Conservation (phyloP, 2,329 filamentous ascomycete species). For the Botrytis galanthina region DNA sequence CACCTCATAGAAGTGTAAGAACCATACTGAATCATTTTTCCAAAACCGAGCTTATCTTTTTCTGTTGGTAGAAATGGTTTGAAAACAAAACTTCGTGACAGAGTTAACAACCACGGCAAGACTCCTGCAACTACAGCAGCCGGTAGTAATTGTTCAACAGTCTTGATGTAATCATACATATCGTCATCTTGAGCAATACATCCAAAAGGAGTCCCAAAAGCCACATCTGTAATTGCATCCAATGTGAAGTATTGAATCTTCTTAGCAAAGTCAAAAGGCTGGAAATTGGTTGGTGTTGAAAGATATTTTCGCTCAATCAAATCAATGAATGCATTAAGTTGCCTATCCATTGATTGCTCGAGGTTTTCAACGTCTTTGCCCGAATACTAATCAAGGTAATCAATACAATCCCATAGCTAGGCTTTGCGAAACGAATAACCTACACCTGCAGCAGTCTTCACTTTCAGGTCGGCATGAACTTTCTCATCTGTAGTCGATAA, state of each 20-base stretch:
- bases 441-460: constrained; percentile 52
- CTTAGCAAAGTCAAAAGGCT: constrained; percentile 49
- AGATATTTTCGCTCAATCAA: constrained; percentile 36
- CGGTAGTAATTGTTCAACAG: constrained; percentile 44
- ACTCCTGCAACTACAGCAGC: constrained; percentile 46
- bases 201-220: constrained; percentile 51
- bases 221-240: constrained; percentile 55
- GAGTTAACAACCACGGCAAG: constrained; percentile 43
- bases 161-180: constrained; percentile 48
- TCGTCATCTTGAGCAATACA: constrained; percentile 49
- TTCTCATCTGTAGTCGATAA: constrained; percentile 49
- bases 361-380: constrained; percentile 50
- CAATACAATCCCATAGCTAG: not conserved
- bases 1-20: too few species aligned
- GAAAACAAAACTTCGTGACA: constrained; percentile 44
- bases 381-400: constrained; percentile 44
- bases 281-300: constrained; percentile 39
- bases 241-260: constrained; percentile 55
- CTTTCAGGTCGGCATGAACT: constrained; percentile 40
- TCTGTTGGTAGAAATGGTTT: constrained; percentile 44
- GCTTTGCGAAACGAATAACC: not conserved
- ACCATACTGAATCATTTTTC: constrained; percentile 47
- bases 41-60: constrained; percentile 42
- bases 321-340: constrained; percentile 21
- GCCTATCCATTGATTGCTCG: constrained; percentile 49